A percentile compares a stretch with the other conserved stretches of the same genome.
These are phyloP conservation scores for Coprinopsis strossmayeri DNA, from an alignment of 768 basidiomycete species.

Conservation along the genomic window DNA sequence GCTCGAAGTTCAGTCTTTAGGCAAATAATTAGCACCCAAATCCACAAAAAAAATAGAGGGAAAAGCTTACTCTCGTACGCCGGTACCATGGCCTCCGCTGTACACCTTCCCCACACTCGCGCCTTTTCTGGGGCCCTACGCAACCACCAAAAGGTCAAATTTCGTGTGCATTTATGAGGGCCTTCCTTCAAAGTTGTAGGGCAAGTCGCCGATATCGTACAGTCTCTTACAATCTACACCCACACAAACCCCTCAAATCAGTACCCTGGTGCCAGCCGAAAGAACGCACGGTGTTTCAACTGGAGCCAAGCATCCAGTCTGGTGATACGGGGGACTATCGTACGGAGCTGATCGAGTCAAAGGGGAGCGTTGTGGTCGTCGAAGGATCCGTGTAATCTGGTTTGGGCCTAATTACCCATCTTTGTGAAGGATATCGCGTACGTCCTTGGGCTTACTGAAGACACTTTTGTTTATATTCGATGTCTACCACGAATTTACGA, in stretches of 20 bases:
- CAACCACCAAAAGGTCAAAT: slow-evolving; percentile 81
- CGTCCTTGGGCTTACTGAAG: background rate
- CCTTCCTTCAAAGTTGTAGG: slow-evolving; percentile 39
- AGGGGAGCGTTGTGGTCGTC: slow-evolving; percentile 22
- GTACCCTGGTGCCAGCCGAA: background rate
- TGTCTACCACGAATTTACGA: no score
- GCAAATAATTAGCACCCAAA: no score
- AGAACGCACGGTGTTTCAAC: slow-evolving; percentile 74
- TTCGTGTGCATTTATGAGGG: slow-evolving; percentile 57
- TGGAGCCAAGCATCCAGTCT: slow-evolving; percentile 72
- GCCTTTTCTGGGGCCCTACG: slow-evolving; percentile 65
- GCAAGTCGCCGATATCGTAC: slow-evolving; percentile 57
- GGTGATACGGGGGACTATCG: slow-evolving; percentile 78
- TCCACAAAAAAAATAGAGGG: background rate
- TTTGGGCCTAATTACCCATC: background rate
- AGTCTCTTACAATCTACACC: slow-evolving; percentile 30
- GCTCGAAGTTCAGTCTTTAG: slow-evolving; percentile 74
- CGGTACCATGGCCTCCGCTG: slow-evolving; percentile 83
- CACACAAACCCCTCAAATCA: no score
- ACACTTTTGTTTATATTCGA: no score
- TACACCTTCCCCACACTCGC: slow-evolving; percentile 45
- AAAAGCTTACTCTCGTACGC: slow-evolving; percentile 69
- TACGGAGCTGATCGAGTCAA: slow-evolving; percentile 79
- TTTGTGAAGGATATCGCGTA: background rate
- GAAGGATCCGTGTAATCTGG: background rate